Percentiles rank a stretch among this genome's conserved stretches.
Conservation (phyloP, 148 eudicot species). For the Hydrangea macrophylla region DNA sequence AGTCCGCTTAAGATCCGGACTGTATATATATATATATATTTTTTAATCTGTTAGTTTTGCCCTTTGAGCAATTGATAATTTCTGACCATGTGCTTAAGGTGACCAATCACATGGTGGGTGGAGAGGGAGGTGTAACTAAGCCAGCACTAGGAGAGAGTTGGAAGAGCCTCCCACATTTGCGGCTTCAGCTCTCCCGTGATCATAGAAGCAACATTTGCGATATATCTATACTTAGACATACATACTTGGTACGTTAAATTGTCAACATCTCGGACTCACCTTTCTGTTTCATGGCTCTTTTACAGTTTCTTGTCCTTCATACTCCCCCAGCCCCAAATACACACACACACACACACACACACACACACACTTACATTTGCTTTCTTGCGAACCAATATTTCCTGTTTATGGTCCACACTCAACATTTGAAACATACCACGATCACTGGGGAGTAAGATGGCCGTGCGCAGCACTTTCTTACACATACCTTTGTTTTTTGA, state of each 20-base stretch:
- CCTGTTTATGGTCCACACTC: neutral
- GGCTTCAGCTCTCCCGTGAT: constrained; percentile 67
- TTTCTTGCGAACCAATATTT: too few relatives aligned
- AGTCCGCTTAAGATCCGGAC: too few relatives aligned
- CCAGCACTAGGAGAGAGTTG: constrained; percentile 98
- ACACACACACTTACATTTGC: too few relatives aligned
- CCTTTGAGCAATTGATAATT: too few relatives aligned
- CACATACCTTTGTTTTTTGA: neutral
- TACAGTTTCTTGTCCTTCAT: neutral
- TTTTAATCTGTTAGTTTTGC: too few relatives aligned
- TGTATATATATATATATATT: too few relatives aligned
- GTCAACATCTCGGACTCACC: neutral
- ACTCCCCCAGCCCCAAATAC: too few relatives aligned
- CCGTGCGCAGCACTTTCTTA: too few relatives aligned
- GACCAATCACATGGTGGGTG: constrained; percentile 93
- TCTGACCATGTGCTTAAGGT: constrained; percentile 45
- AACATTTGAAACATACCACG: neutral
- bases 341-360: too few relatives aligned
- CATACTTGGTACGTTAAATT: constrained; percentile 46
- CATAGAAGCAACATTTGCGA: constrained; percentile 37
- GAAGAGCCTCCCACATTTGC: constrained; percentile 78
- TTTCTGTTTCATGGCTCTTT: neutral
- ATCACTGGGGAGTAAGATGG: neutral
- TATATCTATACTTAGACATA: constrained; percentile 62
- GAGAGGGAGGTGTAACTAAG: constrained; percentile 69